Base-by-base conservation (phyloP, 306 rosid genomes). In the Albizia julibrissin region DNA sequence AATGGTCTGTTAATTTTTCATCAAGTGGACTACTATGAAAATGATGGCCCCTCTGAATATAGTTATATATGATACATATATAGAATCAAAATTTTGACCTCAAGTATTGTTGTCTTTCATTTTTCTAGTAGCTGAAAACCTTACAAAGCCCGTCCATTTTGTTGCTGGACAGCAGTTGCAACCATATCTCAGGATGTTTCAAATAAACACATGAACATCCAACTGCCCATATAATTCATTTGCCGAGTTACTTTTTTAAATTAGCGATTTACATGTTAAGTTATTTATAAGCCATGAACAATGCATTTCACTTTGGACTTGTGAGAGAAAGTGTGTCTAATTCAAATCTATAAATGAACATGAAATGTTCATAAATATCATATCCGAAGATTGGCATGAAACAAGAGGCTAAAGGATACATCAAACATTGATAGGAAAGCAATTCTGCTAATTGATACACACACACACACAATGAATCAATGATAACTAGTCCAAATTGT, bases 1-100 rank as follows among this genome's bases (percentile, higher is more conserved):
- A 80, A 24, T 84, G 86, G 82, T 74, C 82, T 74, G 6, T 81
- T 79, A 81, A 79, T 37, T 81, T 79, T 78, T 87, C 84, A 70
- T 49, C 81, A 84, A 80, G 78, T 18, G 65, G 78, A 76, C 80
- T 80, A 54, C 56, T 73, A 31, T 77, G 22, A 83, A 80, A 84
- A 59, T 78, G 44, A 81, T 78, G 84, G 74, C 75, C 75, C n/a
- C 73, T 65, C 72, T 19, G 4, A 26, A 33, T 33, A 8, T 66
- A 33, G 3, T 16, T 73, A 1, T 80, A 69, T 78, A 81, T 87
- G 64, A 50, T 59, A 81, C 79, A 69, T 84, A 56, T 56, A n/a
- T n/a, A 56, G 52, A 44, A 69, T 81, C 76, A 49, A 67, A 73
- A 70, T 79, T 79, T 81, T 81, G 76, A 74, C 75, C 76, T 73